These are phyloP conservation scores for Senna siamea DNA, from an alignment of 306 rosid species.

Conservation along the genomic window DNA sequence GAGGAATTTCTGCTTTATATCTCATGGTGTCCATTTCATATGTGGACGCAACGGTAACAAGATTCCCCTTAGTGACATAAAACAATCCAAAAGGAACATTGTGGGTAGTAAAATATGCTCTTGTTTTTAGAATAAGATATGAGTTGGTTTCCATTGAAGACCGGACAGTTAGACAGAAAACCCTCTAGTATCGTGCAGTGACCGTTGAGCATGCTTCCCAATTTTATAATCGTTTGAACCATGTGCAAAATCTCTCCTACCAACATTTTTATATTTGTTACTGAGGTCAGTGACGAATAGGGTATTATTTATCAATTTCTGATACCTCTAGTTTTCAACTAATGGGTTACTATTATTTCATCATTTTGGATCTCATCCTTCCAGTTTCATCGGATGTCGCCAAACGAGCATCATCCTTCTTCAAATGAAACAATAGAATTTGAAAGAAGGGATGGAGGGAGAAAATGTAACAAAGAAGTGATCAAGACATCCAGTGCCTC, in stretches of 20 bases:
- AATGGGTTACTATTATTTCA: not conserved
- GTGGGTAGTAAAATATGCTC: slow-evolving; percentile 15
- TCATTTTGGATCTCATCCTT: too few species aligned
- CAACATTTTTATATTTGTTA: not conserved
- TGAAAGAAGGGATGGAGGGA: not conserved
- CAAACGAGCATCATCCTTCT: not conserved
- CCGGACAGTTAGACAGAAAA: not conserved
- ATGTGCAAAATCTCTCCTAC: slow-evolving; percentile 19
- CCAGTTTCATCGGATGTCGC: too few species aligned
- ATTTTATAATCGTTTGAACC: slow-evolving; percentile 33
- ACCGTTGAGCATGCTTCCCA: slow-evolving; percentile 45
- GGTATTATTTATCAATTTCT: too few species aligned
- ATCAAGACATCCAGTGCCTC: not conserved
- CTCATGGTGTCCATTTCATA: not conserved
- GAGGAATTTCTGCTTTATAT: not conserved
- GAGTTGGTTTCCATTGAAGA: slow-evolving; percentile 17
- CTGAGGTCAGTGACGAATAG: not conserved
- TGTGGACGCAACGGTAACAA: slow-evolving; percentile 17
- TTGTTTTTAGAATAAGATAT: slow-evolving; percentile 14
- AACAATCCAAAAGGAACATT: slow-evolving; percentile 21
- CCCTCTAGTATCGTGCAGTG: slow-evolving; percentile 42
- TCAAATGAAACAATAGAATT: not conserved
- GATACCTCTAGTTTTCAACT: not conserved
- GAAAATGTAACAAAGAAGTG: not conserved
- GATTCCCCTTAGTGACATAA: slow-evolving; percentile 32